Evolutionary conservation across 768 basidiomycete genomes (phyloP), one percentile per base, ranked within the genome.

Genomic region (Hortiboletus campestris): DNA sequence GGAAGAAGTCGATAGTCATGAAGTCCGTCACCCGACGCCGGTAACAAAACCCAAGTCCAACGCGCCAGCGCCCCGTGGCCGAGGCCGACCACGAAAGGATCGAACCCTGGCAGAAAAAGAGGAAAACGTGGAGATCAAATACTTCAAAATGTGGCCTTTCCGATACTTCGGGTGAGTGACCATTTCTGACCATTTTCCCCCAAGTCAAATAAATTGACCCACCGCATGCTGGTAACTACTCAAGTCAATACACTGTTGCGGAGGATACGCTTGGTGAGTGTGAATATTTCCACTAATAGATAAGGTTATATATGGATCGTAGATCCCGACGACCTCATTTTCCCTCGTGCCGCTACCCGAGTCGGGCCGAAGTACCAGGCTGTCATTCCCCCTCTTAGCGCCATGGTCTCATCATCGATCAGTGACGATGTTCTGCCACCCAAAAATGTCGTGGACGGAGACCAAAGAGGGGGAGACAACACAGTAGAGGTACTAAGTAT

Each of bases 261-360:
- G 90, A 94, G 71, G 94, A 97, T 72, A 92, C 94, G 22, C 78
- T 95, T 46, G 91, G 92, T 91, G 63, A 64, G 81, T 69, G 57
- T 53, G 57, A 39, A 52, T 58, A 40, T 58, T 58, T 9, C 53
- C 49, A 35, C 51, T 57, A 46, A 55, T 58, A 44, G 62, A 46
- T 31, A 56, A 50, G 10, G 60, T 72, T 67, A 61, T 63, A 65
- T 65, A 59, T 67, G 62, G 69, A 63, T 56, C 52, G 60, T 71
- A 94, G 96, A 98, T 78, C 85, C 92, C 45, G 94, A 99, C 71
- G 96, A 99, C 75, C 84, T 94, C 56, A 96, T 98, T 69, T 98
- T 94, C 70, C 95, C 96, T 56, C 88, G 94, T 55, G 87, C 93
- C 14, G 88, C 91, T 8, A 95, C 91, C 22, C 86, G 95, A n/a